A percentile compares a stretch with the other conserved stretches of the same genome.
These are phyloP conservation scores for Magnolia sinica DNA, from an alignment of 164 flowering plant genomes.

Conservation along the genomic window DNA sequence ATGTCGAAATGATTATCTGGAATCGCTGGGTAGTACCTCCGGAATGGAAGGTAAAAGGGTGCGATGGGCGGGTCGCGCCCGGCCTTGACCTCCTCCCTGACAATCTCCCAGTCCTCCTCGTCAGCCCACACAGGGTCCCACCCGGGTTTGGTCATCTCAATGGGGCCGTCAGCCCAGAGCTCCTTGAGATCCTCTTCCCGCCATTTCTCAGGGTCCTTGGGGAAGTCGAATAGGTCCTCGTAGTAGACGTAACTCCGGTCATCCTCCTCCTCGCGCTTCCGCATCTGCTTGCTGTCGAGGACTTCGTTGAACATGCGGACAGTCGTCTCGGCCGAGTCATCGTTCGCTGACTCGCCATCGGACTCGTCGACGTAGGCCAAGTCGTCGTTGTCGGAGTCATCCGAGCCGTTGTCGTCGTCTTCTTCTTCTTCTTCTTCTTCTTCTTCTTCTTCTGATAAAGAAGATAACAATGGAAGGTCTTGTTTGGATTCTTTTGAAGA, in stretches of 20 bases:
- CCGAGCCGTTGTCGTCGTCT: slow-evolving; percentile 26
- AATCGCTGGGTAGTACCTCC: slow-evolving; percentile 64
- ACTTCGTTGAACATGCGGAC: slow-evolving; percentile 20
- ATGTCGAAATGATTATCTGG: slow-evolving; percentile 69
- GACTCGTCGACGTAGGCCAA: slow-evolving; percentile 10
- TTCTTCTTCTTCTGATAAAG: not conserved
- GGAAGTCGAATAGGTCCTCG: slow-evolving; percentile 65
- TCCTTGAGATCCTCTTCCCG: slow-evolving; percentile 73
- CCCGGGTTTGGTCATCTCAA: slow-evolving; percentile 48
- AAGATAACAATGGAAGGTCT: no score
- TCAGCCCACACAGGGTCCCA: slow-evolving; percentile 92
- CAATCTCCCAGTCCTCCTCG: slow-evolving; percentile 62
- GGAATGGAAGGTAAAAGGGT: slow-evolving; percentile 79
- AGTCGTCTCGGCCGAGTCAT: slow-evolving; percentile 41
- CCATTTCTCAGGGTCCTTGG: slow-evolving; percentile 81
- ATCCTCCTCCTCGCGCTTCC: slow-evolving; percentile 31
- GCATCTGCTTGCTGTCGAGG: slow-evolving; percentile 29
- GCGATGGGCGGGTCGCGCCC: slow-evolving; percentile 70
- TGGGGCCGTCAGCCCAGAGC: slow-evolving; percentile 79
- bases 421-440: slow-evolving; percentile 8
- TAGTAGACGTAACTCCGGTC: slow-evolving; percentile 17
- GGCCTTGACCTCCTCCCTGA: slow-evolving; percentile 36
- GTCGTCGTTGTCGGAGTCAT: slow-evolving; percentile 22
- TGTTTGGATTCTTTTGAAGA: no score
- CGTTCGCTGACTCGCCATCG: slow-evolving; percentile 28